Base-by-base conservation (phyloP, 495 filamentous ascomycete species). In the Lophiostoma macrostomum region DNA sequence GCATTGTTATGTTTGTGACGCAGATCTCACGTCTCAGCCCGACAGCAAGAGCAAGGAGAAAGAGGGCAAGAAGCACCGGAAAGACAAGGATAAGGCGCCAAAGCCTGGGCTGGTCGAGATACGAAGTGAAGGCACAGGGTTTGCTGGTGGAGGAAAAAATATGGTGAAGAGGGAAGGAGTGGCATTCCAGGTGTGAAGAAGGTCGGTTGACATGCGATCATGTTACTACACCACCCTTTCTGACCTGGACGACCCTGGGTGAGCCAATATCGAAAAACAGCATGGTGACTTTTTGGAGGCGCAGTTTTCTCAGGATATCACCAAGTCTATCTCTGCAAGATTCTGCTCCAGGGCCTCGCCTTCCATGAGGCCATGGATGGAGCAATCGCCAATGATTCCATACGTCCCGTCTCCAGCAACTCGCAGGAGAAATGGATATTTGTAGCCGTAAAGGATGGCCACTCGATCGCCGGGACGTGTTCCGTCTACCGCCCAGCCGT, bases 81-180 rank as follows among this genome's bases (percentile, higher is more conserved):
- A 80, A 51, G 66, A 68, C 10, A 73, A 78, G 18, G 84, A 82
- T 60, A 75, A 76, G 11, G 76, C 66, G 42, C 73, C 88, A 30
- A 81, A 73, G 57, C 83, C 89, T 0, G 91, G 93, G 1, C 55
- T 96, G 24, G 89, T 97, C 8, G 83, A 88, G 67, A 79, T 98
- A 37, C 83, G 80, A 55, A 85, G 84, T 23, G 91, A 96, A 57
- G 93, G 93, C 0, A 98, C 93, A 0, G 93, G 93, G 1, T 98
- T 94, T 73, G 90, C 93, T 2, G 85, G 86, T 1, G 83, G 87
- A 13, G 93, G 93, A 4, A 79, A 80, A 27, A 95, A 86, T 64
- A 80, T 85, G 61, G 90, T 88, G 16, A 86, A 86, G 69, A 94
- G 83, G 70, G 70, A 73, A 22, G 86, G 86, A 0, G 82, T 94